These are phyloP conservation scores for Cylindrodendrum hubeiense DNA, from an alignment of 2,329 filamentous ascomycete species.

Conservation along the genomic window DNA sequence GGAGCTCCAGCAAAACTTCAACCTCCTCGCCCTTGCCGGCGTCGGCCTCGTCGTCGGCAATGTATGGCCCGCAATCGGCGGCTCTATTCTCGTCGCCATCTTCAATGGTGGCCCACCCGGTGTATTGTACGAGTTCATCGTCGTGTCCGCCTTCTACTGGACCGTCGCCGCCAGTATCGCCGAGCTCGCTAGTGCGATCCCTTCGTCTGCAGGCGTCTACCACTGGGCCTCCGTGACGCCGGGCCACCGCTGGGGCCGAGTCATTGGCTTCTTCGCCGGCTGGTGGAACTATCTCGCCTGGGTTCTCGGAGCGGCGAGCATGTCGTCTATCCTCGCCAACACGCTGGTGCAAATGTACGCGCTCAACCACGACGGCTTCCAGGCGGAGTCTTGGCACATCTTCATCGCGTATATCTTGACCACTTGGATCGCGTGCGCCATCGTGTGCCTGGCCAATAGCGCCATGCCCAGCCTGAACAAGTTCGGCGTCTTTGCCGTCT, in stretches of 20 bases:
- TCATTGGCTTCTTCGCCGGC: constrained; percentile 60
- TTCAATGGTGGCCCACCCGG: constrained; percentile 73
- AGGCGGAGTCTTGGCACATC: constrained; percentile 55
- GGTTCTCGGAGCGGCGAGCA: constrained; percentile 54
- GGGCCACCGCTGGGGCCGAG: constrained; percentile 62
- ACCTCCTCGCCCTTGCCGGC: constrained; percentile 55
- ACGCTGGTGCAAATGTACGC: constrained; percentile 59
- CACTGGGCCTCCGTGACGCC: constrained; percentile 72
- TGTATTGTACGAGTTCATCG: constrained; percentile 71
- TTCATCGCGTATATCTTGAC: constrained; percentile 56
- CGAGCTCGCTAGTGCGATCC: constrained; percentile 71
- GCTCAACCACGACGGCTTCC: constrained; percentile 54
- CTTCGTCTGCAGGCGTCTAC: constrained; percentile 71
- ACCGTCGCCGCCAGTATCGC: constrained; percentile 69
- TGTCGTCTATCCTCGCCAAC: constrained; percentile 56
- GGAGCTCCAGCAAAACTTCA: constrained; percentile 54
- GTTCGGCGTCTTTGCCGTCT: constrained; percentile 62
- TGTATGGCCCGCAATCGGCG: constrained; percentile 58
- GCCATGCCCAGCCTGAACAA: constrained; percentile 65
- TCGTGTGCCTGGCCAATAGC: constrained; percentile 67
- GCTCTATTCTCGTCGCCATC: constrained; percentile 62
- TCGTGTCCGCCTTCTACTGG: constrained; percentile 66
- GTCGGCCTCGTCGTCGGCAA: constrained; percentile 58
- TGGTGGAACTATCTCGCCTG: constrained; percentile 61
- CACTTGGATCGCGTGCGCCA: constrained; percentile 54